Conservation (phyloP, 305 asterid genomes). For the Solanum hybrid region DNA sequence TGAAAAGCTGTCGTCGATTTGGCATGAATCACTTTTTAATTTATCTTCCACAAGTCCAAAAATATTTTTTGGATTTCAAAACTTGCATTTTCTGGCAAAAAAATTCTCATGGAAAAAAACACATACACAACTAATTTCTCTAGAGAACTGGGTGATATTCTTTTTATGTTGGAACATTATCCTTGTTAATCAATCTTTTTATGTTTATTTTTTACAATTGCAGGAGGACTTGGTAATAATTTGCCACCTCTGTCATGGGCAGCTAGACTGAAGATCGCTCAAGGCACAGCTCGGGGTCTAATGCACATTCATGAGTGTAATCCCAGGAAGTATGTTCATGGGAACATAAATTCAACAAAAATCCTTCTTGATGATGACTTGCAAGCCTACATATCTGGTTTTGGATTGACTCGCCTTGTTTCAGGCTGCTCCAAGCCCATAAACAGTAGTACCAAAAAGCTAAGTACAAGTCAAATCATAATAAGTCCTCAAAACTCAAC, state of each 20-base stretch:
- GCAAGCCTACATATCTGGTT: conserved; percentile 66
- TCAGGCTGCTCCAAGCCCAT: conserved; percentile 34
- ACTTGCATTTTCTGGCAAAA: neutral
- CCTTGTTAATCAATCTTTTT: neutral
- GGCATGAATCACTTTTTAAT: neutral
- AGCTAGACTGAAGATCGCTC: conserved; percentile 51
- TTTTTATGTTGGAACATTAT: neutral
- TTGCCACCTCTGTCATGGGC: conserved; percentile 62
- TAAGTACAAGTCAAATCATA: conserved; percentile 17
- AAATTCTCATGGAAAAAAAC: neutral
- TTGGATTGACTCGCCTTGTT: conserved; percentile 71
- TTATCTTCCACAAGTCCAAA: neutral
- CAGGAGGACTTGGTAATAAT: conserved; percentile 59
- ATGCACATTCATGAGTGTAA: conserved; percentile 80
- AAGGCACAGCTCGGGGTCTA: conserved; percentile 59
- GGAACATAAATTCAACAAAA: conserved; percentile 69
- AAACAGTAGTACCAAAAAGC: conserved; percentile 30
- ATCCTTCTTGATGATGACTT: conserved; percentile 76
- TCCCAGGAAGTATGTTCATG: conserved; percentile 63
- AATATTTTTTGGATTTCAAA: neutral
- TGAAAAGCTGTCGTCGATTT: neutral
- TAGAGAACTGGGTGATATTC: neutral
- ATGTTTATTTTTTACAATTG: conserved; percentile 1
- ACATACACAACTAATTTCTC: neutral
- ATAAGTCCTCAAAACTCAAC: conserved; percentile 22